These are phyloP conservation scores for Botryotinia convoluta DNA, from an alignment of 2,329 filamentous ascomycete genomes.

Conservation along the genomic window DNA sequence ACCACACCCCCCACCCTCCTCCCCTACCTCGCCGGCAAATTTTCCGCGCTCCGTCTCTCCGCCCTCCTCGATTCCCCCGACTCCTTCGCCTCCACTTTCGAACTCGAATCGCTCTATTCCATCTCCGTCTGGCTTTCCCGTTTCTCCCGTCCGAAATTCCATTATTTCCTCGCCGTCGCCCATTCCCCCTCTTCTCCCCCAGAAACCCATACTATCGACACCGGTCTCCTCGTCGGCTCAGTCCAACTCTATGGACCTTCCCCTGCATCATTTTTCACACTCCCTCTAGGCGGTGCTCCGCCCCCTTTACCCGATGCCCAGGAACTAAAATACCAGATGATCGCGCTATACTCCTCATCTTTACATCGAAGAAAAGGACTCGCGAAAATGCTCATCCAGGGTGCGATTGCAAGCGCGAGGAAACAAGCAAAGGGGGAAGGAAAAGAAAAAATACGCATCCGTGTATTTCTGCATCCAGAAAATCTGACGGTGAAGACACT, in stretches of 20 bases:
- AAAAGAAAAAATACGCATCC: background rate
- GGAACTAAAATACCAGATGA: conserved; percentile 2
- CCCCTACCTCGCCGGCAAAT: conserved; percentile 32
- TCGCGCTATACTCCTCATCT: background rate
- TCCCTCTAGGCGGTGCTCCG: background rate
- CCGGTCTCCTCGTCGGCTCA: background rate
- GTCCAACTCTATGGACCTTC: background rate
- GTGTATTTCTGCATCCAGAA: background rate
- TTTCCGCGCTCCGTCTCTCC: conserved; percentile 34
- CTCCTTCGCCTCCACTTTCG: conserved; percentile 39
- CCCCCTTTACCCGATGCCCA: background rate
- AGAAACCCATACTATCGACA: background rate
- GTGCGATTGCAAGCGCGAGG: background rate
- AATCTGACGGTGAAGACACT: background rate
- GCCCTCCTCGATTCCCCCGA: conserved; percentile 34
- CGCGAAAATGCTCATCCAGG: background rate
- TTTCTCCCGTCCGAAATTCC: conserved; percentile 28
- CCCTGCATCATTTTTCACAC: background rate
- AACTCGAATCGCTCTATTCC: conserved; percentile 33
- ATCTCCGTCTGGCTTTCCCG: conserved; percentile 34
- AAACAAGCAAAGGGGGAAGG: background rate
- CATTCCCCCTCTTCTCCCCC: conserved; percentile 18
- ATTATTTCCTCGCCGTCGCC: conserved; percentile 38
- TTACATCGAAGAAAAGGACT: background rate
- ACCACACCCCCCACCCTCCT: conserved; percentile 25